phyloP scores from a whole-genome alignment of 1,139 yeast species.

The Nakaseomyces uthaithaninus region DNA sequence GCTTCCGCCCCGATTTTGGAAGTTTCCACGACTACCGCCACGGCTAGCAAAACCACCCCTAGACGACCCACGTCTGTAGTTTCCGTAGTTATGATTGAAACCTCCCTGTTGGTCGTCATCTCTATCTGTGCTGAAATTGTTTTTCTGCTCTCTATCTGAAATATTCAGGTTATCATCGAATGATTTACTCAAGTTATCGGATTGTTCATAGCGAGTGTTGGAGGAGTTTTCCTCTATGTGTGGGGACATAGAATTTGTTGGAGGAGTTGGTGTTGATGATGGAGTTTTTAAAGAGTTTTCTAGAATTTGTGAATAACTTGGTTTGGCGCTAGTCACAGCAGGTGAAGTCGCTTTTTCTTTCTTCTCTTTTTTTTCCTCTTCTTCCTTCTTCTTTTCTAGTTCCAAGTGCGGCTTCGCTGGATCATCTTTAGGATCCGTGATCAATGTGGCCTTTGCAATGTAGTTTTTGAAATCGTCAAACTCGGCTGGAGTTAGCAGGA shows the following conservation, averaged over 20 bases:
- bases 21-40: conserved; percentile 14
- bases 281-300: conserved; percentile 24
- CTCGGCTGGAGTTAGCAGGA: conserved; percentile 23
- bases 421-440: conserved; percentile 24
- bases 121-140: conserved; percentile 4
- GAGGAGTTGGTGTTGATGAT: conserved; percentile 6
- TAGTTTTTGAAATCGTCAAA: conserved; percentile 30
- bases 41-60: conserved; percentile 11
- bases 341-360: conserved; percentile 12
- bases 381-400: background rate
- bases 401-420: conserved; percentile 18
- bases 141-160: conserved; percentile 6
- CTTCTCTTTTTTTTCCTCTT: background rate
- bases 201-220: conserved; percentile 5
- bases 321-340: conserved; percentile 9
- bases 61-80: conserved; percentile 11
- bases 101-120: conserved; percentile 4
- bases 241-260: conserved; percentile 4
- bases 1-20: conserved; percentile 4
- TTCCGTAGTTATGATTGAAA: conserved; percentile 11
- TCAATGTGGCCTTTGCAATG: conserved; percentile 20
- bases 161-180: conserved; percentile 1
- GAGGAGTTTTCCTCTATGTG: background rate
- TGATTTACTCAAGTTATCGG: conserved; percentile 1
- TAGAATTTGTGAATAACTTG: conserved; percentile 24